Conservation (phyloP, 179 eudicot genomes). For the Sideroxylon spinosum region DNA sequence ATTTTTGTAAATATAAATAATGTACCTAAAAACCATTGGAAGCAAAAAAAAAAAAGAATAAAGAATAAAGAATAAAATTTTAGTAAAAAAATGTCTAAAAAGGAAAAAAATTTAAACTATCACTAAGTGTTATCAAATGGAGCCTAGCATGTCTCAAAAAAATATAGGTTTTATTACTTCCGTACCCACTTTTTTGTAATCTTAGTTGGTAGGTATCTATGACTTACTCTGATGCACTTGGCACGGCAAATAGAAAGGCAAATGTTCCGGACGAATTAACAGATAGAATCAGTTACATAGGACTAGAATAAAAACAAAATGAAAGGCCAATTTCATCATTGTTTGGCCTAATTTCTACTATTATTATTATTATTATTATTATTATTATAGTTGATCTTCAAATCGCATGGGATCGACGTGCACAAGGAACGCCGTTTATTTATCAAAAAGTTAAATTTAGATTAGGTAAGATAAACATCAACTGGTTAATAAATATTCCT, state of each 20-base stretch:
- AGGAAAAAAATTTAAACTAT: no score
- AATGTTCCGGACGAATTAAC: no score
- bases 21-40: no score
- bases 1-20: no score
- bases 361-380: no score
- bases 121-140: no score
- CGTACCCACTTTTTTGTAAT: not conserved
- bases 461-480: slow-evolving; percentile 35
- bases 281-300: no score
- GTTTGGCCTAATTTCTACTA: not conserved
- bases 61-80: no score
- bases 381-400: not conserved
- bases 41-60: no score
- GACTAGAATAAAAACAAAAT: no score
- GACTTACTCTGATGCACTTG: not conserved
- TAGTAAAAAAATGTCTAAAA: no score
- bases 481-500: slow-evolving; percentile 19
- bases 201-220: not conserved
- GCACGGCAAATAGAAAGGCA: not conserved
- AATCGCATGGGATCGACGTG: slow-evolving; percentile 10
- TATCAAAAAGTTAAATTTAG: slow-evolving; percentile 2
- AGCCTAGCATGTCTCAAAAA: not conserved
- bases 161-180: not conserved
- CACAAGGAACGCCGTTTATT: not conserved
- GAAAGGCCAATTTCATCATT: not conserved